A percentile compares a stretch with the other conserved stretches of the same genome.
Evolutionary conservation across 2,329 filamentous ascomycete genomes (phyloP).

Genomic region (Sporothrix schenckii): DNA sequence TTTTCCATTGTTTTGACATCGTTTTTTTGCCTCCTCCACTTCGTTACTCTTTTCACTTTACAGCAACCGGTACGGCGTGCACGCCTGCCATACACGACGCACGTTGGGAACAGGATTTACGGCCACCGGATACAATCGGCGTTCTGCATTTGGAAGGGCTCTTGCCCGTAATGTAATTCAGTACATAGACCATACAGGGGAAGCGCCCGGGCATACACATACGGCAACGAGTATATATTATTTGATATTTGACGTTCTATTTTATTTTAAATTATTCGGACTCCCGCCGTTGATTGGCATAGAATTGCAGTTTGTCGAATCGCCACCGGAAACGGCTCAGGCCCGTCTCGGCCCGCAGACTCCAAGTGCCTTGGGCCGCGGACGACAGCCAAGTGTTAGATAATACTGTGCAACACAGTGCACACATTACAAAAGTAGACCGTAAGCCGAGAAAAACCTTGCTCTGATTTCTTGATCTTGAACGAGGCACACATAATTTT

Average conservation of each 20-base stretch:
- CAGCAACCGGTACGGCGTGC: neutral
- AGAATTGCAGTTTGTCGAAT: neutral
- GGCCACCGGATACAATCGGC: slow-evolving; percentile 15
- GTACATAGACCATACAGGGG: slow-evolving; percentile 17
- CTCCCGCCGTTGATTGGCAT: neutral
- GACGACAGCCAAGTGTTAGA: neutral
- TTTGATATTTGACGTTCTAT: neutral
- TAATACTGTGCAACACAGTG: neutral
- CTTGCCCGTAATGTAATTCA: slow-evolving; percentile 10
- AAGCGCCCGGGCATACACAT: neutral
- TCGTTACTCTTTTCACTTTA: neutral
- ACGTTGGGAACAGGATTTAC: neutral
- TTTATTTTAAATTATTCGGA: no score
- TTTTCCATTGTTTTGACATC: neutral
- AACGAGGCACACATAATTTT: no score
- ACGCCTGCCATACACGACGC: neutral
- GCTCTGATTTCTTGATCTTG: no score
- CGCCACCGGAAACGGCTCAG: neutral
- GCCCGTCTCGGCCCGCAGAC: slow-evolving; percentile 1
- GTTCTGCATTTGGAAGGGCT: slow-evolving; percentile 18
- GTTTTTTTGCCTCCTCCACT: neutral
- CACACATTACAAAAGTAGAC: neutral
- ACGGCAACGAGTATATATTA: slow-evolving; percentile 19
- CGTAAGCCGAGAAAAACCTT: no score
- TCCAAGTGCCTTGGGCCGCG: neutral